Base-by-base conservation (phyloP, 176 grass and related monocot genomes). In the Musa acuminata region DNA sequence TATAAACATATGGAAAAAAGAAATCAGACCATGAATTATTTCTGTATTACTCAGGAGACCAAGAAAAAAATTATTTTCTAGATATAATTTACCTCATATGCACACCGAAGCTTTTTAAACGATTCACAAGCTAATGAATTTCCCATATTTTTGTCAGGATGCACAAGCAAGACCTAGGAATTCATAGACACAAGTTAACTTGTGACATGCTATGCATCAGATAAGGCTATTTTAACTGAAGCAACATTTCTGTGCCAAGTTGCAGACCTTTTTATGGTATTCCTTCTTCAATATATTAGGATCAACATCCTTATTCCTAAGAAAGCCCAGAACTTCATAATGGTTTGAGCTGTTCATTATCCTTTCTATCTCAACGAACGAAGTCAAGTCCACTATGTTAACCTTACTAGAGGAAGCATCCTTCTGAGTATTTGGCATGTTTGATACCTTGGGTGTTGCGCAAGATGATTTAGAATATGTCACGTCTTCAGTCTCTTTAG, bases 91-190 rank as follows among this genome's bases (percentile, higher is more conserved):
- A 81, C 96, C 96, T 99, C 96, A 68, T 95, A 99, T 77, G 96
- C 88, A 81, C 82, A 95, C 49, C 95, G 91, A 86, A 99, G 91
- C 81, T 99, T 99, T 74, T 95, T 93, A 69, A 99, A 99, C 81
- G 96, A 95, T 64, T 95, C 91, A 72, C 86, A 91, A 64, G 91
- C 88, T 79, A 85, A 85, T 52, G 79, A 68, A 80, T 85, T 89
- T 50, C 91, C 91, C 84, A 87, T 91, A 76, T 99, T 99, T 85
- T 99, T 99, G 84, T 99, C 96, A 75, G 96, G 96, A 84, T 99
- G 96, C 62, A 99, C 96, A 89, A 99, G 86, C 29, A 91, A 67
- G 60, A 89, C 84, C 96, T 99, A 88, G 68, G 87, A 11, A 83
- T 73, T 72, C 23, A 87, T 72, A 85, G 71, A 82, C 75, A 71